Evolutionary conservation across 805 yeast species (phyloP).

Genomic region (Sugiyamaella chiloensis): DNA sequence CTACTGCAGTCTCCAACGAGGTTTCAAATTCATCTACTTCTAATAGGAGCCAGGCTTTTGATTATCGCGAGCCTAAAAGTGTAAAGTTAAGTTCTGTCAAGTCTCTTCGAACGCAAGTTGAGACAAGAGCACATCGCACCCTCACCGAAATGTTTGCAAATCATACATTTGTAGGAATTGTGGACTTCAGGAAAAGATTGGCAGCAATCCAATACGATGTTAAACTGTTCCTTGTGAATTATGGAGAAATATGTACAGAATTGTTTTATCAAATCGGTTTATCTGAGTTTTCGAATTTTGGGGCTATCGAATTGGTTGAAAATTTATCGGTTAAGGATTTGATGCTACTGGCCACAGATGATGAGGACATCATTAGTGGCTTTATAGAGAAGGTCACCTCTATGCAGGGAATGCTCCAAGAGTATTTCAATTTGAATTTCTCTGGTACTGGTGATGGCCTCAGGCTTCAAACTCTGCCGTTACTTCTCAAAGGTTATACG

Average conservation of each 20-base stretch:
- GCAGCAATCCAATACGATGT: slow-evolving; percentile 85
- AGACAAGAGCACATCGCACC: slow-evolving; percentile 43
- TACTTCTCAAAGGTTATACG: slow-evolving; percentile 57
- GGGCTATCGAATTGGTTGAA: slow-evolving; percentile 41
- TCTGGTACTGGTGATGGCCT: slow-evolving; percentile 20
- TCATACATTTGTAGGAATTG: slow-evolving; percentile 75
- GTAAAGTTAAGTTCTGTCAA: slow-evolving; percentile 38
- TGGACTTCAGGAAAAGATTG: slow-evolving; percentile 65
- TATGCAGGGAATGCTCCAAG: slow-evolving; percentile 76
- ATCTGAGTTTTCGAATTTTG: slow-evolving; percentile 78
- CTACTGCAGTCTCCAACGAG: not conserved
- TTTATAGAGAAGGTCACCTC: slow-evolving; percentile 32
- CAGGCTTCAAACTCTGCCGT: slow-evolving; percentile 55
- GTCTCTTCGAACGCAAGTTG: slow-evolving; percentile 52
- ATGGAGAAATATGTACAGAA: slow-evolving; percentile 62
- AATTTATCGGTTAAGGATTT: slow-evolving; percentile 34
- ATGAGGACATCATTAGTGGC: slow-evolving; percentile 23
- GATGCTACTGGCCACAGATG: slow-evolving; percentile 36
- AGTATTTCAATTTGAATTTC: slow-evolving; percentile 65
- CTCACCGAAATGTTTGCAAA: slow-evolving; percentile 67
- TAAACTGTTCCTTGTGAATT: slow-evolving; percentile 73
- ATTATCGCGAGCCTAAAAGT: slow-evolving; percentile 2
- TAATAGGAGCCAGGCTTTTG: not conserved
- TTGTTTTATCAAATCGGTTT: slow-evolving; percentile 80
- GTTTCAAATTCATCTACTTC: not conserved